These are phyloP conservation scores for Alternaria arbusti DNA, from an alignment of 2,329 filamentous ascomycete species.

Conservation along the genomic window DNA sequence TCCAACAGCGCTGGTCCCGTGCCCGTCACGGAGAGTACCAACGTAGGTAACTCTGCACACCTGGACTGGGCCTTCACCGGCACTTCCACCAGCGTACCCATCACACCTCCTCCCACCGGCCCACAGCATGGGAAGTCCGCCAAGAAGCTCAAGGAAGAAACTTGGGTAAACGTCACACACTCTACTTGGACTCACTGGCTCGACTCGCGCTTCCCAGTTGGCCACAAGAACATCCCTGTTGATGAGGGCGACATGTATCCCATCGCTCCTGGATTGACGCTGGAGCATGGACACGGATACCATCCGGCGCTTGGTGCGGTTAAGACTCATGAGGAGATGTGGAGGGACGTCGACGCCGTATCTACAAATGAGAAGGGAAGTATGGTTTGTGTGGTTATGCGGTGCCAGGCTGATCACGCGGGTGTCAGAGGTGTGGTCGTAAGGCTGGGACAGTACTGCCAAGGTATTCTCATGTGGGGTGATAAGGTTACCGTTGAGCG, in stretches of 20 bases:
- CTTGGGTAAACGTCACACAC: conserved; percentile 24
- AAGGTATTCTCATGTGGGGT: conserved; percentile 61
- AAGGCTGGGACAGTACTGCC: conserved; percentile 61
- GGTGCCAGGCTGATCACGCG: conserved; percentile 44
- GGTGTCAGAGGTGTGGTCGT: conserved; percentile 59
- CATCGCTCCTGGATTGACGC: conserved; percentile 33
- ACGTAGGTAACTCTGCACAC: conserved; percentile 33
- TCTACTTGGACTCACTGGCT: conserved; percentile 66
- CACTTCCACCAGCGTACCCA: conserved; percentile 43
- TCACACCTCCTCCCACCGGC: not conserved
- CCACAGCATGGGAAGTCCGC: not conserved
- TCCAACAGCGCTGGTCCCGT: not conserved
- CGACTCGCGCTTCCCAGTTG: conserved; percentile 57
- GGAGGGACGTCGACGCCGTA: conserved; percentile 58
- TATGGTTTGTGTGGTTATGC: conserved; percentile 50
- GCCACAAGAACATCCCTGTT: conserved; percentile 35
- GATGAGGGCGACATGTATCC: conserved; percentile 66
- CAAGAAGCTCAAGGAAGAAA: not conserved
- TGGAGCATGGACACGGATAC: conserved; percentile 66
- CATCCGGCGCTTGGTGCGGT: conserved; percentile 61
- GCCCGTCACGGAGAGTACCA: not conserved
- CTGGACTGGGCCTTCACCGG: conserved; percentile 74
- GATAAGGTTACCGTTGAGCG: conserved; percentile 58
- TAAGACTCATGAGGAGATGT: conserved; percentile 70
- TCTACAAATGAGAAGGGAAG: conserved; percentile 10